Evolutionary conservation across 2,329 filamentous ascomycete genomes (phyloP).

Genomic region (Fusarium chaquense): DNA sequence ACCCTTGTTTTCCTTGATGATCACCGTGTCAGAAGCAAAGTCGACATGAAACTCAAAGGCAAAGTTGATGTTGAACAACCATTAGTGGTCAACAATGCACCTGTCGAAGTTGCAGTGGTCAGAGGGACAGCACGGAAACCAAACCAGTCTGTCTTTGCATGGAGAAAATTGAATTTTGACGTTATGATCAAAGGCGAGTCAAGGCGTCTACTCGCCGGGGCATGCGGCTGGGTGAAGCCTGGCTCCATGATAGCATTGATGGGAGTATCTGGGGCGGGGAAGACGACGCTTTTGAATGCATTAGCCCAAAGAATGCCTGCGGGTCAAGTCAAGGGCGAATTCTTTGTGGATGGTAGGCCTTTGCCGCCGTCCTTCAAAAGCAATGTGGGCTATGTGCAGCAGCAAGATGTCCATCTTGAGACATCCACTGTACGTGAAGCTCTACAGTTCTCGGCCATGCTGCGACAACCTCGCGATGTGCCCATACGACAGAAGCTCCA

Average conservation of each 20-base stretch:
- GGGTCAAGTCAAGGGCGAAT: neutral
- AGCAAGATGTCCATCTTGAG: constrained; percentile 59
- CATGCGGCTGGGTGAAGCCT: constrained; percentile 2
- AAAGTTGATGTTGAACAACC: neutral
- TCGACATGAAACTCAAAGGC: neutral
- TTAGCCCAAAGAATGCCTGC: neutral
- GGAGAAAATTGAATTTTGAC: neutral
- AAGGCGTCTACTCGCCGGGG: neutral
- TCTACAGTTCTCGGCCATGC: constrained; percentile 65
- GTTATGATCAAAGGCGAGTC: neutral
- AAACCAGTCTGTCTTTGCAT: neutral
- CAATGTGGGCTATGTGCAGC: constrained; percentile 9
- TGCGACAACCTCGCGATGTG: constrained; percentile 63
- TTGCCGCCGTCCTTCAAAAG: neutral
- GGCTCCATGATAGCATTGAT: constrained; percentile 8
- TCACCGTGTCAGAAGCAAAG: constrained; percentile 45
- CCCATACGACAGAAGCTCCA: constrained; percentile 65
- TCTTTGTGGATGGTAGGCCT: neutral
- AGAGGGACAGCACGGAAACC: neutral
- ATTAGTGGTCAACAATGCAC: neutral
- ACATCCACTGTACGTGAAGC: constrained; percentile 68
- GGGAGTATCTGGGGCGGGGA: constrained; percentile 9
- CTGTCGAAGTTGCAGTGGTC: neutral
- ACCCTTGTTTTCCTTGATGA: constrained; percentile 74
- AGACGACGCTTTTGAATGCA: constrained; percentile 6